Conservation (phyloP, 2,329 filamentous ascomycete genomes). For the Colletotrichum scovillei region DNA sequence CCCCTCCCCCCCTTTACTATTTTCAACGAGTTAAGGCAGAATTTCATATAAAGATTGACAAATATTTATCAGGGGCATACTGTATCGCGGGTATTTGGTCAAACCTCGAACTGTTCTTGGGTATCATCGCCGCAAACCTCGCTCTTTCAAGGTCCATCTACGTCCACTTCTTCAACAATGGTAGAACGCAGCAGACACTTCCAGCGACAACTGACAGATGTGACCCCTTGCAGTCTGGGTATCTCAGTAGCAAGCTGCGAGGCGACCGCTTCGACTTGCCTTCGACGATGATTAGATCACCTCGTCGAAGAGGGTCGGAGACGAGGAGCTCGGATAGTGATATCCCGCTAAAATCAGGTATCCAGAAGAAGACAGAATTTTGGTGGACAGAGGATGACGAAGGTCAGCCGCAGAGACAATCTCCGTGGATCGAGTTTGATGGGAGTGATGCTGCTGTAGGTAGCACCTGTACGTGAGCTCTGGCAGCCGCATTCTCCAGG, state of each 20-base stretch:
- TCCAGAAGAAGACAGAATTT: conserved; percentile 38
- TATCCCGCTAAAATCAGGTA: conserved; percentile 34
- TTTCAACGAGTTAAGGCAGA: conserved; percentile 22
- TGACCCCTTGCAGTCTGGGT: conserved; percentile 9
- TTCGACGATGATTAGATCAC: conserved; percentile 9
- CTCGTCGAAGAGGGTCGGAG: neutral
- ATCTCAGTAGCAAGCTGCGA: conserved; percentile 30
- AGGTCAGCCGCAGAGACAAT: neutral
- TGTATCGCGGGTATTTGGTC: conserved; percentile 50
- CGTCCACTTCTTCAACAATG: conserved; percentile 34
- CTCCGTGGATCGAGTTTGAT: neutral
- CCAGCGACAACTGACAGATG: conserved; percentile 8
- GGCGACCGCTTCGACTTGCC: conserved; percentile 17
- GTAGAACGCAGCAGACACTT: neutral
- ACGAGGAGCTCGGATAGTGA: conserved; percentile 36
- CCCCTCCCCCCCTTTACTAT: too few relatives aligned
- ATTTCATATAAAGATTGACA: too few relatives aligned
- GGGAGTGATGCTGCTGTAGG: neutral
- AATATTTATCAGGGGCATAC: conserved; percentile 41
- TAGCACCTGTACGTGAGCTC: neutral
- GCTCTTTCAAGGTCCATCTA: conserved; percentile 40
- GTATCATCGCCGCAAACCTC: conserved; percentile 49
- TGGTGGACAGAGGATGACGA: conserved; percentile 32
- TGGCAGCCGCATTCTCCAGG: too few relatives aligned
- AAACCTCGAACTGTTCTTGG: conserved; percentile 49